Conservation (phyloP, 306 rosid genomes). For the Lotus japonicus region DNA sequence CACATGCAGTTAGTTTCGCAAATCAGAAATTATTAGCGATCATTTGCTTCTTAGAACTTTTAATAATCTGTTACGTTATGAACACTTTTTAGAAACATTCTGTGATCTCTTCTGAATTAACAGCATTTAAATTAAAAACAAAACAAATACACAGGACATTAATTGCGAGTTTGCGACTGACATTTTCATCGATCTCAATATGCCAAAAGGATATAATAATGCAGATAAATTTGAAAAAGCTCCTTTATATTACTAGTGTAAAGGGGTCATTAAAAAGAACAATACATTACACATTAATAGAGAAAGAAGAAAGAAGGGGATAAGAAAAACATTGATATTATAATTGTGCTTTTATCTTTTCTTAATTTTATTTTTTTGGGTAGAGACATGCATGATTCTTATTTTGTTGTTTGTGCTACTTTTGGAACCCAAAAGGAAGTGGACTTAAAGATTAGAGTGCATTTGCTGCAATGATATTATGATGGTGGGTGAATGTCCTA, state of each 20-base stretch:
- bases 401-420: background rate
- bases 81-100: background rate
- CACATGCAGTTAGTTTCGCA: slow-evolving; percentile 9
- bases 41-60: background rate
- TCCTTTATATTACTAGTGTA: background rate
- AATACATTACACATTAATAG: background rate
- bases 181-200: background rate
- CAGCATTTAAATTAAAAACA: background rate
- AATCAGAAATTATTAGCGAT: background rate
- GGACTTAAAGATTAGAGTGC: slow-evolving; percentile 26
- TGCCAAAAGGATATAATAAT: background rate
- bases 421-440: background rate
- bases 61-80: background rate
- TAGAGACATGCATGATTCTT: background rate
- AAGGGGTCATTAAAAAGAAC: background rate
- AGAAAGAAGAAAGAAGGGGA: background rate
- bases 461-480: slow-evolving; percentile 21
- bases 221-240: background rate
- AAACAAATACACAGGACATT: background rate
- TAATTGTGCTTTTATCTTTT: background rate
- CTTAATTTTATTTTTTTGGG: background rate
- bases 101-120: background rate
- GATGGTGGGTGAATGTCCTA: slow-evolving; percentile 30
- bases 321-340: background rate
- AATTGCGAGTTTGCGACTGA: too few species aligned